Base-by-base conservation (phyloP, 2,329 filamentous ascomycete genomes). In the Aspergillus sp. region DNA sequence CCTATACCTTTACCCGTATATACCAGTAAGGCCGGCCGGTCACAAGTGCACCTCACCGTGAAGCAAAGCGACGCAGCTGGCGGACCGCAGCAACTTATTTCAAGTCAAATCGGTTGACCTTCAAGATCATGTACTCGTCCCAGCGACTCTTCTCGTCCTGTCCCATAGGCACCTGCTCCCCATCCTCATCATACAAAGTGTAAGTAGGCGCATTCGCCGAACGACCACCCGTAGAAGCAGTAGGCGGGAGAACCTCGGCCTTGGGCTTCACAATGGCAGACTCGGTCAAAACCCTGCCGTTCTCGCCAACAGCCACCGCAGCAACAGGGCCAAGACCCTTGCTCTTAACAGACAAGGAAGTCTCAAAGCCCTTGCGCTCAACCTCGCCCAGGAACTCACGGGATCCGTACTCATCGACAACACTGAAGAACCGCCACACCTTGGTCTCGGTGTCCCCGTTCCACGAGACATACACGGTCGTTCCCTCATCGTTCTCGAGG, bases 381-480 rank as follows among this genome's bases (percentile, higher is more conserved):
- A 47, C 51, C 17, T 58, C 51, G 12, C 56, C 56, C 9, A 58
- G 41, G 51, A 58, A 54, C 37, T 54, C 27, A 20, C 56, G 56
- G 7, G 56, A 58, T 12, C 56, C 56, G 33, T 51, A 54, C 30
- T 50, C 50, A 17, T 58, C 56, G 6, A 54, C 27, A 17, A 58
- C 45, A 22, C 46, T 46, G 37, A 55, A 55, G 34, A 58, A 58
- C 15, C 51, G 45, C 83, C 83, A 81, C 1, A 52, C 22, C 5
- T 60, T 67, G 0, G 76, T 77, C 64, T 77, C 74, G 0, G 79
- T 82, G 51, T 78, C 79, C 5, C 80, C 80, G 57, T 82, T 82
- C 80, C 80, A 82, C 8, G 78, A 82, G 6, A 83, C 80, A 64
- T 82, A 85, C 33, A 76, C 68, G 19, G 73, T 70, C 24, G 65